Conservation (phyloP, 1,139 yeast genomes). For the Pichia kudriavzevii region DNA sequence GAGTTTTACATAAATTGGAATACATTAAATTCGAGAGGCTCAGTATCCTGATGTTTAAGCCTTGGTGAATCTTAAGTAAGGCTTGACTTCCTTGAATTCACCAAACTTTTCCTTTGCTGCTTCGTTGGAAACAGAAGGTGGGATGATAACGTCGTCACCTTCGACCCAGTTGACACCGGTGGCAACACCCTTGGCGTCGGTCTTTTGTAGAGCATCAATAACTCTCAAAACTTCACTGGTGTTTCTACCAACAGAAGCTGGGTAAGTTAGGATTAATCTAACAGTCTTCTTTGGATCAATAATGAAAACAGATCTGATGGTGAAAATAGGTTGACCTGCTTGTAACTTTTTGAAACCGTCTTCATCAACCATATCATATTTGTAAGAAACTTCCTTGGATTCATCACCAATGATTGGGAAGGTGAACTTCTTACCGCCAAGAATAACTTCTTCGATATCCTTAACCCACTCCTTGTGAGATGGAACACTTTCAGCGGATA, state of each 20-base stretch:
- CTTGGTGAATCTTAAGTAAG: constrained; percentile 65
- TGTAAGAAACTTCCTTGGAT: constrained; percentile 69
- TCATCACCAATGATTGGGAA: constrained; percentile 88
- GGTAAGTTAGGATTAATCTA: constrained; percentile 76
- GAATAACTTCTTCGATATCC: constrained; percentile 74
- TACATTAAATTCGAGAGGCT: no score
- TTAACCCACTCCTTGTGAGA: constrained; percentile 76
- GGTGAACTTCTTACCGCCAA: constrained; percentile 56
- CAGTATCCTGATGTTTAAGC: constrained; percentile 15
- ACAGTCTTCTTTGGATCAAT: constrained; percentile 84
- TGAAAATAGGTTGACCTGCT: constrained; percentile 51
- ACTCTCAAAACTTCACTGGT: constrained; percentile 82
- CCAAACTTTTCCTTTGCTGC: constrained; percentile 80
- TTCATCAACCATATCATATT: constrained; percentile 88
- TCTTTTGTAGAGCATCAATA: constrained; percentile 74
- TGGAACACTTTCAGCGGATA: constrained; percentile 73
- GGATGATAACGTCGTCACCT: constrained; percentile 85
- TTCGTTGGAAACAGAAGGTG: constrained; percentile 72
- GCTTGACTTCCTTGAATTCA: constrained; percentile 70
- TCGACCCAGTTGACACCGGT: constrained; percentile 72
- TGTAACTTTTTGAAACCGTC: constrained; percentile 74
- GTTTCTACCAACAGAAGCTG: constrained; percentile 90
- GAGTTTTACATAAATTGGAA: no score
- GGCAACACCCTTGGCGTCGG: constrained; percentile 72
- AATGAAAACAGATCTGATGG: constrained; percentile 82